phyloP scores from a whole-genome alignment of 805 yeast species.

The Myxozyma nipponensis region DNA sequence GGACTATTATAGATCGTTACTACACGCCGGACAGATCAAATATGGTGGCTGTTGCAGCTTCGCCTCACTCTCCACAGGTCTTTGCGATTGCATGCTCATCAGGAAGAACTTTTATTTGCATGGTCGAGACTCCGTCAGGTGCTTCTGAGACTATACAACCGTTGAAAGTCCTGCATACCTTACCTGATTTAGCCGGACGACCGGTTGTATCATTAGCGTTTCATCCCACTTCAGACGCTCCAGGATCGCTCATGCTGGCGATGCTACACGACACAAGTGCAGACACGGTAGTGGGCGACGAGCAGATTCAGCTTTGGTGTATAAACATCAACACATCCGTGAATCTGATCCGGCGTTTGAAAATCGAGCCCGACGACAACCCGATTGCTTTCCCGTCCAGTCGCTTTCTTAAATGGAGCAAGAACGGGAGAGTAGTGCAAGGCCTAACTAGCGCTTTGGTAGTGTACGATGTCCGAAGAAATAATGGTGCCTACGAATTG shows the following conservation, averaged over 20 bases:
- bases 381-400: neutral
- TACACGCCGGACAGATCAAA: constrained; percentile 8
- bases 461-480: constrained; percentile 23
- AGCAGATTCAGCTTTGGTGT: constrained; percentile 25
- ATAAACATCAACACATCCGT: constrained; percentile 18
- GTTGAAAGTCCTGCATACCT: constrained; percentile 7
- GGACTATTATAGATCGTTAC: neutral
- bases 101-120: constrained; percentile 16
- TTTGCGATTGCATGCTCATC: constrained; percentile 21
- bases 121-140: neutral
- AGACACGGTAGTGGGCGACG: neutral
- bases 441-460: constrained; percentile 6
- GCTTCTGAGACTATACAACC: neutral
- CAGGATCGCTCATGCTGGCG: constrained; percentile 23
- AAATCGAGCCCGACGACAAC: neutral
- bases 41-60: constrained; percentile 12
- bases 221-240: constrained; percentile 24
- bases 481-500: constrained; percentile 21
- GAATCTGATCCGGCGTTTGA: constrained; percentile 21
- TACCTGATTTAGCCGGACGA: constrained; percentile 6
- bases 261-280: neutral
- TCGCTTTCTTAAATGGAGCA: constrained; percentile 21
- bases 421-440: constrained; percentile 26
- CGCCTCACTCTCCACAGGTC: constrained; percentile 17
- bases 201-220: constrained; percentile 18